Base-by-base conservation (phyloP, 225 moss, liverwort and hornwort genomes). In the Rhytidiadelphus loreus region DNA sequence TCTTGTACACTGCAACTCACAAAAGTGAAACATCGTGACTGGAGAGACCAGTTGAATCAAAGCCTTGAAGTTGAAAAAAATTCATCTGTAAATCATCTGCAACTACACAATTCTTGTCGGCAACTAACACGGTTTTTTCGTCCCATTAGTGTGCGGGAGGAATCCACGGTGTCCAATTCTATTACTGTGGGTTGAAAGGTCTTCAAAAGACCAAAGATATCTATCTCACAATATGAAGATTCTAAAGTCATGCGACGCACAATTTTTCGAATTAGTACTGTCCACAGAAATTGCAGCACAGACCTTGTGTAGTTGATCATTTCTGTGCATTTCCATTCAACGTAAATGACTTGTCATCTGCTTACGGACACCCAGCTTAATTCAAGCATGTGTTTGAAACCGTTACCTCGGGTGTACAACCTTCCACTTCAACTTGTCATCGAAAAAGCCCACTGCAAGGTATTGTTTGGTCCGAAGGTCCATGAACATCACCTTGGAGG, bases 391-490 rank as follows among this genome's bases (percentile, higher is more conserved):
- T 26, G 72, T 39, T 57, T 8, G 80, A 59, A 55, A 60, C 41
- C 22, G 41, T 12, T 84, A 96, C 97, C 91, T 91, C 4, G 87
- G 87, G 80, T 91, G 89, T 9, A 91, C 5, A 22, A 91, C 84
- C 81, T 93, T 92, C 97, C 97, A 96, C 85, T 91, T 83, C 60
- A 97, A 86, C 89, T 92, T 94, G 37, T 92, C 95, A 80, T 90
- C 87, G 68, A 89, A 64, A 75, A 95, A 95, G 26, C 89, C 96
- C n/a, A 95, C 96, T 33, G 97, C 97, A 30, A 94, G 85, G 88
- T 87, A 95, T 73, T 96, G 91, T 81, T 95, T 95, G 29, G 93
- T 96, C 79, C 70, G 89, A 74, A 95, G 90, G 87, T 97, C 95
- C 95, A 95, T 94, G 37, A 97, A 72, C 23, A 90, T 43, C 69